Evolutionary conservation across 2,329 filamentous ascomycete genomes (phyloP).

Genomic region (Elsinoe ampelina): DNA sequence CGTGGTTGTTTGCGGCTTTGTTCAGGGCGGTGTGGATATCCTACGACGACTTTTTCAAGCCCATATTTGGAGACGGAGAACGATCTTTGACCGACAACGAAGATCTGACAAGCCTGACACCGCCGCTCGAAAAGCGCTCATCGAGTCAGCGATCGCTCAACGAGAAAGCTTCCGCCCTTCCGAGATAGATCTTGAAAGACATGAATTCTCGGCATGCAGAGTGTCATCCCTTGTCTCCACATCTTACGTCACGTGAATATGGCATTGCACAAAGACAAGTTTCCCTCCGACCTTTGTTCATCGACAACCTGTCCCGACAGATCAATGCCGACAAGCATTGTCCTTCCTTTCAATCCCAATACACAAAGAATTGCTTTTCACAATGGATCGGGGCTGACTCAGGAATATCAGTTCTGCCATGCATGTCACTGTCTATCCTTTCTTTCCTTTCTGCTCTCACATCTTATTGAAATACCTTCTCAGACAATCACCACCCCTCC

Average conservation of each 20-base stretch:
- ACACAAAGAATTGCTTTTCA: not conserved
- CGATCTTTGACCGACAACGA: constrained; percentile 38
- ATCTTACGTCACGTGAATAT: too few species aligned
- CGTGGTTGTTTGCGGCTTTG: constrained; percentile 40
- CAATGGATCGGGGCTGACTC: not conserved
- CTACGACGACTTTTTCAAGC: constrained; percentile 57
- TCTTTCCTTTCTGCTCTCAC: not conserved
- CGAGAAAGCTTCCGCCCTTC: not conserved
- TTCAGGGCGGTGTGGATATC: constrained; percentile 52
- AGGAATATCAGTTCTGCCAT: not conserved
- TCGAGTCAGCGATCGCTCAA: not conserved
- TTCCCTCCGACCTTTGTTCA: not conserved
- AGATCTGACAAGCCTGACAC: not conserved
- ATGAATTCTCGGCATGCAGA: too few species aligned
- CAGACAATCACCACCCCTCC: not conserved
- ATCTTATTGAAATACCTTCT: not conserved
- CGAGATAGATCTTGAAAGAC: not conserved
- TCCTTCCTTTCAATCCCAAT: not conserved
- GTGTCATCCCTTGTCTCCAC: too few species aligned
- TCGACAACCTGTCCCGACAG: too few species aligned
- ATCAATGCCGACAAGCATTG: not conserved
- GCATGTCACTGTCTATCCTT: not conserved
- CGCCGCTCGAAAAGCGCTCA: not conserved
- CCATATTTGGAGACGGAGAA: constrained; percentile 79
- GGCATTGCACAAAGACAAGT: not conserved